Percentiles rank a stretch among this genome's conserved stretches.
phyloP scores from a whole-genome alignment of 768 basidiomycete genomes.

The Lactarius pseudohatsudake region DNA sequence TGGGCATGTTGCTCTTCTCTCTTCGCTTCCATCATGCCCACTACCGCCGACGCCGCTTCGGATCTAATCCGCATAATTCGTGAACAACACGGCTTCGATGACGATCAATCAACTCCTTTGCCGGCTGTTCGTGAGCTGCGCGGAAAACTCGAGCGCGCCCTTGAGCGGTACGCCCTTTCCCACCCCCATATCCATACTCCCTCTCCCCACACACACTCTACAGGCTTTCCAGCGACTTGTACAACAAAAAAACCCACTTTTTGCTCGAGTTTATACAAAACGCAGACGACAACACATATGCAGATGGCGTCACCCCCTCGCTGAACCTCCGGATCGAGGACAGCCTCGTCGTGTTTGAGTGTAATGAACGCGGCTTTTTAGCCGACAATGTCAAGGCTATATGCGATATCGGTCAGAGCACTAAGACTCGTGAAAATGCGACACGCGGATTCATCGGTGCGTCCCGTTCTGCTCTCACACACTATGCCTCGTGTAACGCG shows the following conservation, averaged over 20 bases:
- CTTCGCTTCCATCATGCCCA: constrained; percentile 3
- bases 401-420: constrained; percentile 34
- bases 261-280: constrained; percentile 35
- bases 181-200: neutral
- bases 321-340: constrained; percentile 26
- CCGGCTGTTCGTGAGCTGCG: constrained; percentile 15
- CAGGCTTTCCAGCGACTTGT: constrained; percentile 33
- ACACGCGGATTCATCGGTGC: constrained; percentile 27
- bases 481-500: neutral
- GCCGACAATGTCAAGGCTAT: constrained; percentile 31
- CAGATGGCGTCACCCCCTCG: constrained; percentile 14
- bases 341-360: constrained; percentile 24
- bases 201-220: neutral
- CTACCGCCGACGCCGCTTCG: neutral
- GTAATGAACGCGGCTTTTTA: constrained; percentile 33
- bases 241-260: constrained; percentile 35
- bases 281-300: constrained; percentile 34
- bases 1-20: neutral
- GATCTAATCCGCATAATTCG: constrained; percentile 17
- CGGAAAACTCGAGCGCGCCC: constrained; percentile 26
- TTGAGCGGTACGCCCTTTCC: constrained; percentile 21
- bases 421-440: constrained; percentile 26
- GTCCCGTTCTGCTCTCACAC: neutral
- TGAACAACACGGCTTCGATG: constrained; percentile 20
- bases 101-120: neutral